Evolutionary conservation across 345 rosid species (phyloP).

Genomic region (Hibiscus trionum): DNA sequence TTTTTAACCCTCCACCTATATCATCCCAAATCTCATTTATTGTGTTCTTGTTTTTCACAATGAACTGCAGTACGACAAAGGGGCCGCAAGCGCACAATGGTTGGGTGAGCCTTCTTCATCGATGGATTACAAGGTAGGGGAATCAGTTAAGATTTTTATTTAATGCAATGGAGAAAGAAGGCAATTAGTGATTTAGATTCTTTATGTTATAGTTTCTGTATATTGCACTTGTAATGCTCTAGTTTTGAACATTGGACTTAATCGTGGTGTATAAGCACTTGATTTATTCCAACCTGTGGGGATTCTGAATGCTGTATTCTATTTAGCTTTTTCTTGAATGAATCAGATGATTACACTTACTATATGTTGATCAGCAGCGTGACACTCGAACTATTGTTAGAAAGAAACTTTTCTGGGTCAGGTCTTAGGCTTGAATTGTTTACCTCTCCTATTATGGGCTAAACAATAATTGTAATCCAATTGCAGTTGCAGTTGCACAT

Average conservation of each 20-base stretch:
- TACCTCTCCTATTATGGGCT: too few relatives aligned
- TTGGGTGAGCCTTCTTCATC: slow-evolving; percentile 43
- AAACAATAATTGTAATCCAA: too few relatives aligned
- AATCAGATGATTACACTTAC: not conserved
- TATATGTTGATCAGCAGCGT: too few relatives aligned
- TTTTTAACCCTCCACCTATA: too few relatives aligned
- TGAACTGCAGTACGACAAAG: slow-evolving; percentile 63
- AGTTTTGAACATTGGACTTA: not conserved
- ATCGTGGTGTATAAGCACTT: not conserved
- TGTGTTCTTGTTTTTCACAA: slow-evolving; percentile 14
- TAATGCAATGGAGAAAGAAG: not conserved
- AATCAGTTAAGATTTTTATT: not conserved
- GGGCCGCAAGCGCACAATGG: slow-evolving; percentile 93
- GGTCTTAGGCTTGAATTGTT: too few relatives aligned
- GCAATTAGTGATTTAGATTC: not conserved
- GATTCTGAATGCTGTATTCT: not conserved
- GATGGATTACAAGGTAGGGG: not conserved
- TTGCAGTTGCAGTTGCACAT: too few relatives aligned
- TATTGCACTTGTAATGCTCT: not conserved
- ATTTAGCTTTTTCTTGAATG: not conserved
- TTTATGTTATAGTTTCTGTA: not conserved
- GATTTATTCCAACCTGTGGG: not conserved
- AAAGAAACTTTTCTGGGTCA: too few relatives aligned
- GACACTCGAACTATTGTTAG: too few relatives aligned
- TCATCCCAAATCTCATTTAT: not conserved